These are phyloP conservation scores for Diplocarpon mali DNA, from an alignment of 2,329 filamentous ascomycete genomes.

Conservation along the genomic window DNA sequence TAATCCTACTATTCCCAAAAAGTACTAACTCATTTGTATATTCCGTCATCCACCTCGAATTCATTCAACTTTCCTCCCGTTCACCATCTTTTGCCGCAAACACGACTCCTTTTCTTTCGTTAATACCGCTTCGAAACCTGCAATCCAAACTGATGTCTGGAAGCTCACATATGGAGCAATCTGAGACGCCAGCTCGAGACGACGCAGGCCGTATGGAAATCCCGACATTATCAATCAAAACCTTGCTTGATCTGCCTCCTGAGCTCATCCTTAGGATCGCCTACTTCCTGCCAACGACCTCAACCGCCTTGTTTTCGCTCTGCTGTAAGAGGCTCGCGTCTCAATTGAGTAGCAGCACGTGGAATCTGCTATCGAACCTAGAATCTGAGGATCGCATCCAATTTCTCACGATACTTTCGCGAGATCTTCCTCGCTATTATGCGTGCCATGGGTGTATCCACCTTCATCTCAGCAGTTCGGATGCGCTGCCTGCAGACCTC, in stretches of 20 bases:
- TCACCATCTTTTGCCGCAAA: background rate
- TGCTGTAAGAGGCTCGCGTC: constrained; percentile 6
- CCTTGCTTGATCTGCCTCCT: constrained; percentile 6
- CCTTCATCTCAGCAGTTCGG: constrained; percentile 5
- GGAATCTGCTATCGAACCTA: constrained; percentile 4
- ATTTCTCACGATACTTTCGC: constrained; percentile 7
- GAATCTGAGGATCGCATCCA: constrained; percentile 4
- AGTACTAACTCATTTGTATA: too few species aligned
- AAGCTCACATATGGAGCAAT: constrained; percentile 3
- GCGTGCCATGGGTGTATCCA: constrained; percentile 5
- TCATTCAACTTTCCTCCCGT: background rate
- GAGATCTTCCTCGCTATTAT: constrained; percentile 5
- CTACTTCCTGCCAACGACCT: constrained; percentile 4
- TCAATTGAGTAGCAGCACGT: constrained; percentile 2
- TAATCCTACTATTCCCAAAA: too few species aligned
- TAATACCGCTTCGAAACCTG: background rate
- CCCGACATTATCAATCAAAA: constrained; percentile 5
- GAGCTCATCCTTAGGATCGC: constrained; percentile 6
- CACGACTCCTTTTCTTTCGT: background rate
- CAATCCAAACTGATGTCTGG: background rate
- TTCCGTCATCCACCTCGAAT: background rate
- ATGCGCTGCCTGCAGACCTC: background rate
- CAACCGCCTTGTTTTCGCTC: constrained; percentile 6
- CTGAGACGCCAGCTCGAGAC: constrained; percentile 6
- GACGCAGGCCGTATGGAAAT: constrained; percentile 5